These are phyloP conservation scores for Botrytis byssoidea DNA, from an alignment of 2,329 filamentous ascomycete genomes.

Conservation along the genomic window DNA sequence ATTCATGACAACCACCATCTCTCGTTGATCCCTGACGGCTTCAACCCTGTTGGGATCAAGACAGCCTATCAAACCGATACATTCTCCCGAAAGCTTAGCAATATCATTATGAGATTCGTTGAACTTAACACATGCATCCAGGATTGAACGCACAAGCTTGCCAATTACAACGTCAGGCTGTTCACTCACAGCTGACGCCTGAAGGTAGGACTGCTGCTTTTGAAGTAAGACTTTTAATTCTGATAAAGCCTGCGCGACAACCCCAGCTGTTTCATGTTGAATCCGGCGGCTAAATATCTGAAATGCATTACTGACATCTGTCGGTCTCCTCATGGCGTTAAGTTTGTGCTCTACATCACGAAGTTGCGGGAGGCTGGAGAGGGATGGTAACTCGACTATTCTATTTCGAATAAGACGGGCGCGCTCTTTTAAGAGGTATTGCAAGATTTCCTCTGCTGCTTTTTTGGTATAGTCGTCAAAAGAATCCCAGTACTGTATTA, in stretches of 20 bases:
- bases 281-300: constrained; percentile 72
- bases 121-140: constrained; percentile 84
- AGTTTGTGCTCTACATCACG: constrained; percentile 66
- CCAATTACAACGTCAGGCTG: constrained; percentile 75
- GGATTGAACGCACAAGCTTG: constrained; percentile 69
- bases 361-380: constrained; percentile 68
- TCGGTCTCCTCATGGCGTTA: constrained; percentile 59
- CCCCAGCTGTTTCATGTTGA: constrained; percentile 78
- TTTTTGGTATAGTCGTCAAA: constrained; percentile 62
- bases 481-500: constrained; percentile 73
- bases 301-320: constrained; percentile 66
- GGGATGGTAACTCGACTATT: constrained; percentile 74
- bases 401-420: constrained; percentile 58
- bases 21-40: constrained; percentile 69
- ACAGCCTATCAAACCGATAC: constrained; percentile 85
- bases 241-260: constrained; percentile 75
- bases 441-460: constrained; percentile 61
- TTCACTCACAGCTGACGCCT: constrained; percentile 77
- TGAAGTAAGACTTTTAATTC: constrained; percentile 76
- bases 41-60: constrained; percentile 90
- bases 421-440: constrained; percentile 40
- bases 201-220: constrained; percentile 72
- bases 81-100: constrained; percentile 71
- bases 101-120: constrained; percentile 67
- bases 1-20: constrained; percentile 85